Base-by-base conservation (phyloP, 306 rosid species). In the Quercus glauca region DNA sequence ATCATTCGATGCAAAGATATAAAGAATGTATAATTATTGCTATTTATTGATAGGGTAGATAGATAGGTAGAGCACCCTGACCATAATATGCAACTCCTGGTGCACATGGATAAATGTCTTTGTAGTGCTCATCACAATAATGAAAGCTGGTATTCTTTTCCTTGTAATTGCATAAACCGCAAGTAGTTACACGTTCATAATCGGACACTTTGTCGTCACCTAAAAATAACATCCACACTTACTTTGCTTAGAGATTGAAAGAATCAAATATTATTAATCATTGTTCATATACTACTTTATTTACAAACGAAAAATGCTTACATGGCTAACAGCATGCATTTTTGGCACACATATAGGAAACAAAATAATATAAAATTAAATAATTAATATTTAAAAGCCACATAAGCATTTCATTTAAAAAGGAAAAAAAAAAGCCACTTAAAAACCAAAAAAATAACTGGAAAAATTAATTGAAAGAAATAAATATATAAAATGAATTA, bases 11-110 rank as follows among this genome's bases (percentile, higher is more conserved):
- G 43, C 43, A 37, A 37, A 37, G 9, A 37, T 37, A 37, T 37
- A 37, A 37, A 37, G 10, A 1, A 6, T 6, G 43, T 37, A 37
- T 45, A 3, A 45, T 45, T 3, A 11, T 45, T 45, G 4, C 3
- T 12, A 45, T 4, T 20, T 11, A 71, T 14, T 70, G 58, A 59
- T 25, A 70, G 73, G 9, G 56, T 43, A 51, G 88, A 43, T 83
- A 95, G 79, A 95, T 75, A 31, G 99, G 99, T 49, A 95, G 45
- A 78, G 99, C 99, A 52, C 98, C 98, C 15, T 98, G 99, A 63
- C 99, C 99, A 18, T 89, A 91, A 86, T 93, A 95, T 0, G 86
- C 85, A 7, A 93, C 97, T 35, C 97, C 96, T 45, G 98, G 96
- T 64, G 91, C 18, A 82, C 99, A 95, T 35, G 98, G 99, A 72